Conservation (phyloP, 768 basidiomycete species). For the Phaffia tasmanica region DNA sequence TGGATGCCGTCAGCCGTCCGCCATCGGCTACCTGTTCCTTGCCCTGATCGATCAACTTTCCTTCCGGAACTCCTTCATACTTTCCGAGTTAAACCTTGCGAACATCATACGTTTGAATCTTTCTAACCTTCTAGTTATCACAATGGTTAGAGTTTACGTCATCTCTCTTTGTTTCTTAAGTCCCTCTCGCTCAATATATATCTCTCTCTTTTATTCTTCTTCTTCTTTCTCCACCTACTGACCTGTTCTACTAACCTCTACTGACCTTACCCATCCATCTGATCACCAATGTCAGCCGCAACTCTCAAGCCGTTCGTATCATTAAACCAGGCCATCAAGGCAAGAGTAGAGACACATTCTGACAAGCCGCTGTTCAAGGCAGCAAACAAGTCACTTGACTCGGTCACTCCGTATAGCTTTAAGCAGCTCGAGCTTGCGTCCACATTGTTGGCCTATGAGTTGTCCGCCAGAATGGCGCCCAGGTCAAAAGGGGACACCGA, state of each 20-base stretch:
- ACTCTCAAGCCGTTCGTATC: not conserved
- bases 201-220: not conserved
- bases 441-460: slow-evolving; percentile 6
- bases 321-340: slow-evolving; percentile 13
- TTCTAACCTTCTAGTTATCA: too few species aligned
- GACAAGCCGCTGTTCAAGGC: slow-evolving; percentile 8
- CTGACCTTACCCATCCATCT: not conserved
- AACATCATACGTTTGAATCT: too few species aligned
- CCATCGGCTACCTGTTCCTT: too few species aligned
- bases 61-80: too few species aligned
- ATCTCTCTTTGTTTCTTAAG: too few species aligned
- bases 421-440: slow-evolving; percentile 13
- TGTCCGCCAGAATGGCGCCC: not conserved
- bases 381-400: slow-evolving; percentile 9
- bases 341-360: not conserved
- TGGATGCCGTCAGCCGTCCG: too few species aligned
- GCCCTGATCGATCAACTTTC: too few species aligned
- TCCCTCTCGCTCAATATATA: too few species aligned
- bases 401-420: slow-evolving; percentile 4
- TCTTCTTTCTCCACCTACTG: not conserved
- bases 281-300: not conserved
- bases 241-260: not conserved
- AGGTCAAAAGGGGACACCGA: slow-evolving; percentile 4
- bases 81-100: too few species aligned
- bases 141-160: too few species aligned